Base-by-base conservation (phyloP, 2,329 filamentous ascomycete species). In the Pseudocercospora fijiensis region DNA sequence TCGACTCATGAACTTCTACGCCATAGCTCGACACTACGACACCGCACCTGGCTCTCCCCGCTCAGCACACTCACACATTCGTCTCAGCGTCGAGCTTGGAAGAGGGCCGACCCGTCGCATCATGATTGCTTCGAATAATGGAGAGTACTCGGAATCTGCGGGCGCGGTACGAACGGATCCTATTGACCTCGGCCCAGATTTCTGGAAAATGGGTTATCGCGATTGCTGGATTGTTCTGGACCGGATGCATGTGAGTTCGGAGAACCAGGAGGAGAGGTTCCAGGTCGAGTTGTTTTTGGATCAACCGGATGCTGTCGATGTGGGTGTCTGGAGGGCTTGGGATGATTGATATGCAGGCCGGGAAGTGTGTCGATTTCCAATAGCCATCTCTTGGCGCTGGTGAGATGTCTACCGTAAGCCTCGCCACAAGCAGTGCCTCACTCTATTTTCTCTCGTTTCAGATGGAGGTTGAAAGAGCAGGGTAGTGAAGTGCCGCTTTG, bases 171-270 rank as follows among this genome's bases (percentile, higher is more conserved):
- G 90, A 56, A 90, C 90, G 1, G 81, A 86, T 13, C 88, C 94
- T 67, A 83, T 96, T 58, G 89, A 96, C 77, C 78, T 96, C 47
- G 86, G 87, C 51, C 89, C 91, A 0, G 82, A 80, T 67, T 79
- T 81, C 62, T 78, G 77, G 28, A 78, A 60, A 47, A 58, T 58
- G 47, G 57, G 77, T 9, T 57, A 62, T 27, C 84, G 84, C 20
- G 88, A 88, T 18, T 76, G 92, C 62, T 96, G 90, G 89, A 80
- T 97, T 59, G 88, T 96, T 5, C 80, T 97, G 47, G 92, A 97
- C 77, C 84, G 90, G 68, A 84, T 94, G 71, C 90, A 87, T n/a
- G 84, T 83, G 10, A 81, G 81, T 51, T 78, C 78, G 4, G 81
- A 76, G 45, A 72, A 75, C 60, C 73, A 70, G 58, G 79, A 79